phyloP scores from a whole-genome alignment of 2,329 filamentous ascomycete genomes.

The Alternaria dauci region DNA sequence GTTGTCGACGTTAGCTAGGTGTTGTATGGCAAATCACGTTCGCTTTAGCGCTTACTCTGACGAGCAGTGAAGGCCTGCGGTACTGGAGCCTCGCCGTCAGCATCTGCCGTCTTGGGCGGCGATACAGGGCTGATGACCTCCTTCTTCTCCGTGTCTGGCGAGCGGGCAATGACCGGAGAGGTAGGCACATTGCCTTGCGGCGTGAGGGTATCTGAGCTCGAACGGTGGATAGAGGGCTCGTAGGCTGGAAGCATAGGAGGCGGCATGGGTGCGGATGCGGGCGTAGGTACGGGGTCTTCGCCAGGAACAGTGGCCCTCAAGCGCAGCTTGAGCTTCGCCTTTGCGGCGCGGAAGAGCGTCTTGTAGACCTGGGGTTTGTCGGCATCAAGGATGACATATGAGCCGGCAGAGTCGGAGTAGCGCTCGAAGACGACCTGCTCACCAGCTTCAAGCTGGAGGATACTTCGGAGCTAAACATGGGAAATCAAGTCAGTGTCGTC shows the following conservation, averaged over 20 bases:
- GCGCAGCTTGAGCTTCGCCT: slow-evolving; percentile 97
- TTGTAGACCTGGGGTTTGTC: slow-evolving; percentile 88
- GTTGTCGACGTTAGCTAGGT: slow-evolving; percentile 20
- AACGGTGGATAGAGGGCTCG: slow-evolving; percentile 33
- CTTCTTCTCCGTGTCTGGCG: slow-evolving; percentile 29
- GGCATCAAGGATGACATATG: slow-evolving; percentile 81
- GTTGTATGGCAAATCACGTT: background rate
- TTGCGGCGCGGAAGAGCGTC: slow-evolving; percentile 94
- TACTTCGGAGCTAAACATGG: slow-evolving; percentile 62
- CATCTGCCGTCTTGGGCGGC: slow-evolving; percentile 29
- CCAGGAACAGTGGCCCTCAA: slow-evolving; percentile 73
- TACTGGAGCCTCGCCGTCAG: slow-evolving; percentile 51
- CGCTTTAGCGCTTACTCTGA: slow-evolving; percentile 36
- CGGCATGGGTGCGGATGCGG: slow-evolving; percentile 24
- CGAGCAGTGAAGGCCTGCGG: slow-evolving; percentile 52
- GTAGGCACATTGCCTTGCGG: slow-evolving; percentile 30
- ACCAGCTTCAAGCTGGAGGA: slow-evolving; percentile 71
- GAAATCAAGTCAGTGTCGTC: slow-evolving; percentile 25
- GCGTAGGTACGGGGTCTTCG: slow-evolving; percentile 54
- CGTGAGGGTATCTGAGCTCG: slow-evolving; percentile 40
- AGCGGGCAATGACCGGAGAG: slow-evolving; percentile 42
- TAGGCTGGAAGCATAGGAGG: slow-evolving; percentile 21
- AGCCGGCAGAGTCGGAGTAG: slow-evolving; percentile 89
- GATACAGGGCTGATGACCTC: slow-evolving; percentile 36
- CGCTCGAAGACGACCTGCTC: slow-evolving; percentile 79